Conservation (phyloP, 768 basidiomycete species). For the Serendipita vermifera region DNA sequence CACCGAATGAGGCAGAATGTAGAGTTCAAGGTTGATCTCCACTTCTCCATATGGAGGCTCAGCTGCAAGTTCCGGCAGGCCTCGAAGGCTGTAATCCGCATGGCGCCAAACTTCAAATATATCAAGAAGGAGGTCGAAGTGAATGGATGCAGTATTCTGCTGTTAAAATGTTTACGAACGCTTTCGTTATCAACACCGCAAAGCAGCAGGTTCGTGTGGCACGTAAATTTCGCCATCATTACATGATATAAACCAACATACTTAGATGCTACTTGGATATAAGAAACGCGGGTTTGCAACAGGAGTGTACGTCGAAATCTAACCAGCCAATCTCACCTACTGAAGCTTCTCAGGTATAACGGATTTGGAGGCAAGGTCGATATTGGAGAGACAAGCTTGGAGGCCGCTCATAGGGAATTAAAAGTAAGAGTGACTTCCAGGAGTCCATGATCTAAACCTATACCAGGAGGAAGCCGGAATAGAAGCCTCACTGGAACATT, state of each 20-base stretch:
- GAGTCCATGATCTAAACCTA: conserved; percentile 36
- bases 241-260: too few species aligned
- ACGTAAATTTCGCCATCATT: too few species aligned
- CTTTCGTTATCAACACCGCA: not conserved
- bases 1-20: too few species aligned
- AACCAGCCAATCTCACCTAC: too few species aligned
- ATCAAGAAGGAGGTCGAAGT: not conserved
- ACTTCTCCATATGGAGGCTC: conserved; percentile 1
- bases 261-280: conserved; percentile 56
- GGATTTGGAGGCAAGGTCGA: conserved; percentile 88
- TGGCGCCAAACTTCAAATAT: not conserved
- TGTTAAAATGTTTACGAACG: conserved; percentile 5
- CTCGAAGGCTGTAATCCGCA: not conserved
- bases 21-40: not conserved
- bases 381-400: conserved; percentile 45
- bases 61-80: conserved; percentile 8
- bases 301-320: too few species aligned
- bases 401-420: conserved; percentile 62
- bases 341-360: conserved; percentile 78
- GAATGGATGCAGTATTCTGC: not conserved
- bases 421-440: conserved; percentile 16
- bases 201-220: too few species aligned
- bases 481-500: conserved; percentile 45
- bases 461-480: conserved; percentile 78
- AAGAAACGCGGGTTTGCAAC: conserved; percentile 71